phyloP scores from a whole-genome alignment of 352 stramenopile species.

The Phytopythium kandeliae region DNA sequence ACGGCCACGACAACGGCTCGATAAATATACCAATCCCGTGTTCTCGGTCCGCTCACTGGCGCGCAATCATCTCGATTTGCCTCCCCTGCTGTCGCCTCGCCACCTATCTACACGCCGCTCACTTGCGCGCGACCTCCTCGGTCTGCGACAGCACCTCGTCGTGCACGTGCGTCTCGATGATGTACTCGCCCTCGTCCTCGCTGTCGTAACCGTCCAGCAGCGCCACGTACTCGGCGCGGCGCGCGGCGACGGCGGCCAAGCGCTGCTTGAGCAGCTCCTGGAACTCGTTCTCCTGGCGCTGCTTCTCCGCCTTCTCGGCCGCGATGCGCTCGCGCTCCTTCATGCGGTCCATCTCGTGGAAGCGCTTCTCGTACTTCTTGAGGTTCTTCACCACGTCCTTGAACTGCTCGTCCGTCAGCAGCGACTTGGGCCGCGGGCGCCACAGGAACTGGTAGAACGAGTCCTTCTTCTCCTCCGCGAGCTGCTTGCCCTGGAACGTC shows the following conservation, averaged over 20 bases:
- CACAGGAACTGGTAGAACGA: slow-evolving; percentile 94
- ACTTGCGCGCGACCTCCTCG: slow-evolving; percentile 76
- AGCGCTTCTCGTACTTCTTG: slow-evolving; percentile 95
- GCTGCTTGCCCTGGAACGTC: slow-evolving; percentile 97
- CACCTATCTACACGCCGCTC: not conserved
- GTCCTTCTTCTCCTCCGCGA: slow-evolving; percentile 95
- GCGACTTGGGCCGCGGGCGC: slow-evolving; percentile 90
- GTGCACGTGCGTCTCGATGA: slow-evolving; percentile 67
- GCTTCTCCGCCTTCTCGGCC: slow-evolving; percentile 61
- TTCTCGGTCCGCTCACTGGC: too few relatives aligned
- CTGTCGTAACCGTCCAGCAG: slow-evolving; percentile 76
- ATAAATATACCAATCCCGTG: too few relatives aligned
- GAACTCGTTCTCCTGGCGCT: slow-evolving; percentile 65
- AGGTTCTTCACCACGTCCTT: slow-evolving; percentile 96
- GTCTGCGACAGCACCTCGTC: slow-evolving; percentile 64
- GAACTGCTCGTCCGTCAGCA: slow-evolving; percentile 92
- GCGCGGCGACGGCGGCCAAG: slow-evolving; percentile 13
- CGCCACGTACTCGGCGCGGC: slow-evolving; percentile 59
- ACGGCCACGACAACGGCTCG: too few relatives aligned
- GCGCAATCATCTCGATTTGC: too few relatives aligned
- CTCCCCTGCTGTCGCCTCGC: too few relatives aligned
- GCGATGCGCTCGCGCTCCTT: slow-evolving; percentile 76
- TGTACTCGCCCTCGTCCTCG: slow-evolving; percentile 81
- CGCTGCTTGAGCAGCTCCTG: slow-evolving; percentile 57
- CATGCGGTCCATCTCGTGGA: slow-evolving; percentile 83